These are phyloP conservation scores for Sporothrix pseudoabietina DNA, from an alignment of 2,329 filamentous ascomycete genomes.

Conservation along the genomic window DNA sequence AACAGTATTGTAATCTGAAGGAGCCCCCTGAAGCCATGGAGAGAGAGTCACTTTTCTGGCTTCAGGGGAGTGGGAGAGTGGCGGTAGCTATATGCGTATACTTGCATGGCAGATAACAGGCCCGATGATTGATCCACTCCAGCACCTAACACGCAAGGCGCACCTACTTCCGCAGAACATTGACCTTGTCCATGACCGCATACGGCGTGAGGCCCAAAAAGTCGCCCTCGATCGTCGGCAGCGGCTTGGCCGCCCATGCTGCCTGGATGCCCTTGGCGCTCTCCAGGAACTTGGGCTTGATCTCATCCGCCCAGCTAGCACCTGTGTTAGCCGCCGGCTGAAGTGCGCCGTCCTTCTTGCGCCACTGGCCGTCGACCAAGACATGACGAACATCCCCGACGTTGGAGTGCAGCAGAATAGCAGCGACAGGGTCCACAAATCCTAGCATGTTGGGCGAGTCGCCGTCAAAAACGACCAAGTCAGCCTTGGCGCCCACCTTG, in stretches of 20 bases:
- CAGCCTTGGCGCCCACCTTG: background rate
- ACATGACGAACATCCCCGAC: background rate
- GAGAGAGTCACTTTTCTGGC: too few relatives aligned
- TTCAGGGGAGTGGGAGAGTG: too few relatives aligned
- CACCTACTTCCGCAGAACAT: background rate
- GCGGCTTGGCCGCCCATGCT: background rate
- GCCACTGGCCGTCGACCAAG: background rate
- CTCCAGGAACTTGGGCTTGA: slow-evolving; percentile 8
- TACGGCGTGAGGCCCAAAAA: background rate
- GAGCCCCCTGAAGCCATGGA: too few relatives aligned
- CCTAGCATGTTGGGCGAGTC: slow-evolving; percentile 12
- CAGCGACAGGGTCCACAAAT: slow-evolving; percentile 5
- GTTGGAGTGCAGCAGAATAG: background rate
- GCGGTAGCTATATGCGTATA: too few relatives aligned
- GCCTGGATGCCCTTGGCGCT: slow-evolving; percentile 5
- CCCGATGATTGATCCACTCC: too few relatives aligned
- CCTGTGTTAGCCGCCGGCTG: background rate
- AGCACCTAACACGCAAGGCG: background rate
- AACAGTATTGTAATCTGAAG: too few relatives aligned
- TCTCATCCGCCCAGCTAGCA: background rate
- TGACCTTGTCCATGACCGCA: background rate
- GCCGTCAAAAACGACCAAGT: slow-evolving; percentile 4
- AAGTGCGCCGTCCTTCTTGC: background rate
- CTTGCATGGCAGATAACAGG: too few relatives aligned
- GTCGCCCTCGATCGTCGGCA: background rate